phyloP scores from a whole-genome alignment of 2,329 filamentous ascomycete genomes.

The Aureobasidium sp. region DNA sequence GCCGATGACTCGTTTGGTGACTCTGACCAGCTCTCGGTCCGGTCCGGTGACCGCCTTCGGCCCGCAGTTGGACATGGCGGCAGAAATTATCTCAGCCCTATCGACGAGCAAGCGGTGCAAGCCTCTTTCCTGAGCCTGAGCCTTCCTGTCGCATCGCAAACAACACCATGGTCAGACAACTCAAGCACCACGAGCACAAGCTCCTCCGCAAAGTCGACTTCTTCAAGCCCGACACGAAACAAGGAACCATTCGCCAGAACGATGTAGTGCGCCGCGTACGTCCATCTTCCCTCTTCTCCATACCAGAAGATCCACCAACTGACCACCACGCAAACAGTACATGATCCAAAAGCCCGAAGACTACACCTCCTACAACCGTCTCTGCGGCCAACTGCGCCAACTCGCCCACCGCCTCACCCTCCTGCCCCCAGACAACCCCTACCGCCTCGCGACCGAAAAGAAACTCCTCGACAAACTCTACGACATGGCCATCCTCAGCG shows the following conservation, averaged over 20 bases:
- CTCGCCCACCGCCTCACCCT: conserved; percentile 81
- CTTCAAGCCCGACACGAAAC: conserved; percentile 57
- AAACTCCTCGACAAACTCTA: conserved; percentile 85
- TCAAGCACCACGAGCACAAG: conserved; percentile 94
- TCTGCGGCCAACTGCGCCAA: conserved; percentile 63
- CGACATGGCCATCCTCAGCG: conserved; percentile 74
- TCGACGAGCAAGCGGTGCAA: not conserved
- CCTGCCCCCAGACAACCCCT: conserved; percentile 68
- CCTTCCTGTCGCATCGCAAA: not conserved
- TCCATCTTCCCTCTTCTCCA: not conserved
- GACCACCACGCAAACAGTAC: not conserved
- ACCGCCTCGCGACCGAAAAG: conserved; percentile 75
- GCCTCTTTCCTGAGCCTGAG: not conserved
- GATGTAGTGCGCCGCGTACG: conserved; percentile 43
- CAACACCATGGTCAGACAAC: conserved; percentile 74
- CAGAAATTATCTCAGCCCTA: conserved; percentile 10
- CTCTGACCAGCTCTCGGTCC: not conserved
- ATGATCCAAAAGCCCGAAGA: conserved; percentile 77
- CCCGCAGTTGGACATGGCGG: not conserved
- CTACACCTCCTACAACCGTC: conserved; percentile 51
- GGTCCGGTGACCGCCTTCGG: conserved; percentile 4
- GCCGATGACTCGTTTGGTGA: conserved; percentile 1
- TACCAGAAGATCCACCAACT: not conserved
- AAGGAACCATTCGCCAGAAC: conserved; percentile 4
- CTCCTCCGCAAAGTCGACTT: conserved; percentile 90